These are phyloP conservation scores for Aspergillus eucalypticola DNA, from an alignment of 2,329 filamentous ascomycete genomes.

Conservation along the genomic window DNA sequence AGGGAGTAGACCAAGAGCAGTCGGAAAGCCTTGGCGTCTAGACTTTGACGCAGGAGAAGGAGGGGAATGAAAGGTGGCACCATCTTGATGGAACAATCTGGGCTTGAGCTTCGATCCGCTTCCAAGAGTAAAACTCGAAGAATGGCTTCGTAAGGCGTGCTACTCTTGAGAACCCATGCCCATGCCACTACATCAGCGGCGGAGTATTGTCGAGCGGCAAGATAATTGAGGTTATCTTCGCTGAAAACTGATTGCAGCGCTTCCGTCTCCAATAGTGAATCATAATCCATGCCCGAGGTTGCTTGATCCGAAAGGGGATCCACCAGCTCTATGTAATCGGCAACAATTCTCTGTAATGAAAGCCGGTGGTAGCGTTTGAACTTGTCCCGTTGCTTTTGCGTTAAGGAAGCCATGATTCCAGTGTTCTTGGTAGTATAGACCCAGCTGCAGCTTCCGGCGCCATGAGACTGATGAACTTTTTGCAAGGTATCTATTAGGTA, in stretches of 20 bases:
- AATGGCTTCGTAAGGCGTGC: conserved; percentile 36
- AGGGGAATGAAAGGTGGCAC: conserved; percentile 51
- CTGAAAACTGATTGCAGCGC: conserved; percentile 38
- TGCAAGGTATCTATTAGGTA: conserved; percentile 34
- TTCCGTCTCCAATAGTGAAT: conserved; percentile 16
- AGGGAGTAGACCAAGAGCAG: conserved; percentile 44
- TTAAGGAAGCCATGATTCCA: conserved; percentile 14
- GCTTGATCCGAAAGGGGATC: conserved; percentile 29
- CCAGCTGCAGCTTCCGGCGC: conserved; percentile 11
- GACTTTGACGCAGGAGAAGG: conserved; percentile 46
- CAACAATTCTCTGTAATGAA: conserved; percentile 39
- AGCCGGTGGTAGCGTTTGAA: conserved; percentile 18
- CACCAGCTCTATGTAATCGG: conserved; percentile 40
- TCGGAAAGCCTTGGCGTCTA: conserved; percentile 46
- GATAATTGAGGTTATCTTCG: conserved; percentile 26
- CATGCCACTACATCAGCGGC: conserved; percentile 46
- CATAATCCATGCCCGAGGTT: neutral
- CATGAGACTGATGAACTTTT: conserved; percentile 21
- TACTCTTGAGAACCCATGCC: conserved; percentile 50
- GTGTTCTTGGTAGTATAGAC: neutral
- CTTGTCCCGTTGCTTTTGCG: conserved; percentile 8
- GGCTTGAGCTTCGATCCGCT: conserved; percentile 18
- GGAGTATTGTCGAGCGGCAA: conserved; percentile 37
- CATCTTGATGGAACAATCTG: conserved; percentile 9
- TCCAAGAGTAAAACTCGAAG: conserved; percentile 38